Base-by-base conservation (phyloP, 768 basidiomycete genomes). In the Xerocomellus intermedius region DNA sequence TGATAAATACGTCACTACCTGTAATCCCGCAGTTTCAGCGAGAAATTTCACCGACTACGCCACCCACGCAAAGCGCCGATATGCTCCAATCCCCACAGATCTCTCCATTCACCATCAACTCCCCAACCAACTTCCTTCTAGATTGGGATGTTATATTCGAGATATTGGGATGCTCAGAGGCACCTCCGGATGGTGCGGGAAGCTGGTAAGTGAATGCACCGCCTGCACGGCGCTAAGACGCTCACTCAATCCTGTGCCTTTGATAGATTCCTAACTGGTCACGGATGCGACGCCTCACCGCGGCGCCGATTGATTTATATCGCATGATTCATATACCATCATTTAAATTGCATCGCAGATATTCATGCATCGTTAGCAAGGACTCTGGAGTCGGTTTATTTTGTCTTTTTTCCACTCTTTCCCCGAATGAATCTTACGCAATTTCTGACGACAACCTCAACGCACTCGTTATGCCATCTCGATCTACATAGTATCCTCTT, bases 121-220 rank as follows among this genome's bases (percentile, higher is more conserved):
- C 69, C 8, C 60, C 67, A 0, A 54, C 58, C 37, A 57, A 65
- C 30, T 62, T 54, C 16, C 64, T 48, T 17, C 50, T 70, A 12
- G 71, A 70, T 41, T 70, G 69, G 69, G 71, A 70, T 42, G 50
- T 32, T 16, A 70, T 70, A 56, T 70, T 72, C 39, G 65, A 71
- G n/a, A 28, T 65, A 22, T 44, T 70, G 38, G 69, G 54, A 22
- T 60, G 55, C 38, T 58, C 62, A 13, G 39, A 57, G 5, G 21
- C 17, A 37, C 14, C 16, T 24, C 22, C 16, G 10, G 50, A 50
- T 24, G 17, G 9, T 19, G 10, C n/a, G 9, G 35, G 36, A 33
- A 52, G 43, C 21, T 60, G 41, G 66, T 64, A 35, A 66, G 64
- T 38, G 14, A n/a, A 39, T 44, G 33, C 50, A 16, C 12, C 22